A percentile compares a stretch with the other conserved stretches of the same genome.
Conservation (phyloP, 23 red algal genomes). For the Gracilaria vermiculophylla region DNA sequence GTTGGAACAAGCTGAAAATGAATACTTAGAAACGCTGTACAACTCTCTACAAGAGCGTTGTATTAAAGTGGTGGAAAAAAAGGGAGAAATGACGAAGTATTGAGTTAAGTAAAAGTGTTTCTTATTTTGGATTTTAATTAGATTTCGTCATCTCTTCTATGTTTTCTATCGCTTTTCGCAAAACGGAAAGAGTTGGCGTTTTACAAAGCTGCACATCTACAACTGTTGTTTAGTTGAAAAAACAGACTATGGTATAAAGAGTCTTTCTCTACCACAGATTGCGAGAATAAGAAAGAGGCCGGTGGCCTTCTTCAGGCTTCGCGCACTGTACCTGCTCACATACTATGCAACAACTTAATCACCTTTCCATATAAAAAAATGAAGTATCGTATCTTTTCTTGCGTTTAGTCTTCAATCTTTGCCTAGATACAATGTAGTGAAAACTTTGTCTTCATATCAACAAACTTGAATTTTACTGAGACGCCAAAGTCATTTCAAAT, state of each 20-base stretch:
- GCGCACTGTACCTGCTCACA: neutral
- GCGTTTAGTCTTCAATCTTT: no score
- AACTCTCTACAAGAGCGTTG: neutral
- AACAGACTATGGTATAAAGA: neutral
- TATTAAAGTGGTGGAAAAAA: slow-evolving; percentile 5
- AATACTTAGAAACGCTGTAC: neutral
- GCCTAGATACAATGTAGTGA: no score
- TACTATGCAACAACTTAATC: no score
- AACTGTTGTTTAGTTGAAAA: neutral
- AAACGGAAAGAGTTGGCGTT: neutral
- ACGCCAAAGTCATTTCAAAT: no score
- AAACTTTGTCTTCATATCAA: no score
- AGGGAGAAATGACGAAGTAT: neutral
- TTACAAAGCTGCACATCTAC: neutral
- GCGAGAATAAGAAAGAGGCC: neutral
- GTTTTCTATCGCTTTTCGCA: neutral
- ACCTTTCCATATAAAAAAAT: no score
- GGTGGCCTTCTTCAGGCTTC: neutral
- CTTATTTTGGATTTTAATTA: neutral
- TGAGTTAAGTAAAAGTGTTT: slow-evolving; percentile 10
- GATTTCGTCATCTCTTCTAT: neutral
- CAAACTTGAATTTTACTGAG: no score
- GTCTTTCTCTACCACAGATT: neutral
- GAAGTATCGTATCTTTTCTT: no score
- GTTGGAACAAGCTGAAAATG: neutral